A percentile compares a stretch with the other conserved stretches of the same genome.
These are phyloP conservation scores for Pseudozyma tsukubaensis DNA, from an alignment of 1,284 basidiomycete genomes.

Conservation along the genomic window DNA sequence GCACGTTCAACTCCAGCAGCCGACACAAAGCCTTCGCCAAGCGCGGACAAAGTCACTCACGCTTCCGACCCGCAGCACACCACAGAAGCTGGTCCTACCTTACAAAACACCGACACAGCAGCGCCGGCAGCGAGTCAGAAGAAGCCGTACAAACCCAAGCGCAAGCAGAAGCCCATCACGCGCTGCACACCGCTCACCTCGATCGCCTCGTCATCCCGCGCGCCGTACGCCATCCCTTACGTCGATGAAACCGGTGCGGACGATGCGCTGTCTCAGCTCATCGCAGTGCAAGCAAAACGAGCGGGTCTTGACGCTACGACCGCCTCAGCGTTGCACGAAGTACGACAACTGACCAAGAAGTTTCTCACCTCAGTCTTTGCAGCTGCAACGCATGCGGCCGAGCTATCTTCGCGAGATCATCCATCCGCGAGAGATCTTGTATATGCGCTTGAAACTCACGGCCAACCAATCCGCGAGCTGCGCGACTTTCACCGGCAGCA, in stretches of 20 bases:
- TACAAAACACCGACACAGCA: neutral
- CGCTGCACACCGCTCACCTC: slow-evolving; percentile 18
- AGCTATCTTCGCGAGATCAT: slow-evolving; percentile 27
- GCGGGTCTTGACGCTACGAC: slow-evolving; percentile 44
- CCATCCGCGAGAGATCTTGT: slow-evolving; percentile 50
- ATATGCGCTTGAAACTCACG: slow-evolving; percentile 51
- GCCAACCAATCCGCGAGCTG: slow-evolving; percentile 42
- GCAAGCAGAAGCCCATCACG: slow-evolving; percentile 35
- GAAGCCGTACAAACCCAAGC: slow-evolving; percentile 34
- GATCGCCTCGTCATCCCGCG: slow-evolving; percentile 26
- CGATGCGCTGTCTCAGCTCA: slow-evolving; percentile 31
- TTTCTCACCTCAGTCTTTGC: slow-evolving; percentile 44
- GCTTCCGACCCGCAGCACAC: slow-evolving; percentile 8
- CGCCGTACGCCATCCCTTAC: slow-evolving; percentile 21
- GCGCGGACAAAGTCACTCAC: neutral
- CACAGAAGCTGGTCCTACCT: neutral
- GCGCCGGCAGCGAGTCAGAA: slow-evolving; percentile 1
- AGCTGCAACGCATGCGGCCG: slow-evolving; percentile 41
- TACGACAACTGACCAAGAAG: slow-evolving; percentile 38
- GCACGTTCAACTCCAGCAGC: slow-evolving; percentile 10
- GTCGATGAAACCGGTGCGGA: slow-evolving; percentile 30
- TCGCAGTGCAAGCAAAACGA: slow-evolving; percentile 35
- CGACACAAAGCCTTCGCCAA: slow-evolving; percentile 9
- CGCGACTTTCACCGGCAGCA: slow-evolving; percentile 35
- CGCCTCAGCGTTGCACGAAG: slow-evolving; percentile 38